Conservation (phyloP, 2,329 filamentous ascomycete genomes). For the Fusarium sp. region DNA sequence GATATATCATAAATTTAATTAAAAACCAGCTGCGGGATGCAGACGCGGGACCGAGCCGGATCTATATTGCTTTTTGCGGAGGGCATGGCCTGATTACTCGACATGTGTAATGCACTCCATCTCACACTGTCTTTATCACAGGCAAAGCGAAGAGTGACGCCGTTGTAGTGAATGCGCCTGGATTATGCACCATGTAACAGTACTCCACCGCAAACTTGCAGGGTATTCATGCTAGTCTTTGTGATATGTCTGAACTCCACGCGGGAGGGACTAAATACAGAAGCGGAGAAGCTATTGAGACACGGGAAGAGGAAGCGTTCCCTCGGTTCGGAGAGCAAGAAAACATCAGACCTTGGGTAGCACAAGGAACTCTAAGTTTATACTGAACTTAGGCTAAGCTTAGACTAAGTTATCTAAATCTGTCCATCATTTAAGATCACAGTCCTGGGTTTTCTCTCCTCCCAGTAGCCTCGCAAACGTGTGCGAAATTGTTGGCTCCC, state of each 20-base stretch:
- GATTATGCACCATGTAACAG: background rate
- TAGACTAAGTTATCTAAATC: too few species aligned
- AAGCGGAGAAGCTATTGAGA: background rate
- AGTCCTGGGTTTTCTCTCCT: too few species aligned
- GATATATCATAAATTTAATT: constrained; percentile 10
- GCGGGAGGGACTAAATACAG: background rate
- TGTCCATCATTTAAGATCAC: too few species aligned
- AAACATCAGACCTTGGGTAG: too few species aligned
- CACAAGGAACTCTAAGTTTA: too few species aligned
- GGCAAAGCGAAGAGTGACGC: background rate
- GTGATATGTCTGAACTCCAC: background rate
- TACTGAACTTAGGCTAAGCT: too few species aligned
- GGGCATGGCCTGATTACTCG: background rate
- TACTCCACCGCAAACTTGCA: background rate
- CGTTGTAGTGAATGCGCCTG: background rate
- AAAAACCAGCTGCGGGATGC: background rate
- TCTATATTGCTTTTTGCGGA: constrained; percentile 20
- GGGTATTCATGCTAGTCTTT: background rate
- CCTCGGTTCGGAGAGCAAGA: too few species aligned
- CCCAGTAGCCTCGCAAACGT: background rate
- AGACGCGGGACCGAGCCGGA: background rate
- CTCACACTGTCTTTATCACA: background rate
- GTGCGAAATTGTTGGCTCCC: background rate
- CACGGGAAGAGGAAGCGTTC: background rate
- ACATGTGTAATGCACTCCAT: background rate